Evolutionary conservation across 345 rosid species (phyloP), one percentile per base, ranked within the genome.

Genomic region (Schrenkiella parvula): DNA sequence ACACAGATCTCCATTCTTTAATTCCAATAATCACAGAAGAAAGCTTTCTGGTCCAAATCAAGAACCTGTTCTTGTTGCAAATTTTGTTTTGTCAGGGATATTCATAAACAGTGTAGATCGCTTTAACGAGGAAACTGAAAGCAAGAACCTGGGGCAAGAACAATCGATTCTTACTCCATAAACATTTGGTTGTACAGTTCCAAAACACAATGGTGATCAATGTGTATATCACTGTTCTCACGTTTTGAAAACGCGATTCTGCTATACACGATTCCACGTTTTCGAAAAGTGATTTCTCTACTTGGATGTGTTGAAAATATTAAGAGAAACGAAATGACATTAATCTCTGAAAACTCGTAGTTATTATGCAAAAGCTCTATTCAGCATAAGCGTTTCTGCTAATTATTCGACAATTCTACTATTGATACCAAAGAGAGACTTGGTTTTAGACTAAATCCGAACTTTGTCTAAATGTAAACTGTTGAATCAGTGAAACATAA

Each of bases 61-160:
- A 52, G 22, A 62, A n/a, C 35, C 9, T 3, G 44, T 66, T 50
- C 2, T 21, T 8, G 54, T 51, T 51, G 19, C 22, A 2, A 50
- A 22, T 58, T 15, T 57, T 34, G 43, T 53, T 64, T 46, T 71
- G 43, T 23, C 85, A 95, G 96, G 99, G 28, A 82, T 88, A 72
- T 95, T 91, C 73, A 65, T 89, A 52, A 82, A 73, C 48, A 82
- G 84, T 38, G 85, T 84, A 29, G 95, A 95, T 70, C 84, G 71
- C 70, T 88, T 60, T 48, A 43, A 85, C 9, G 87, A 88, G 70
- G 95, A 80, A 58, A 55, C 47, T n/a, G 38, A 6, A 53, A 53
- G 12, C 44, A 64, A 64, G 39, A 43, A 15, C 29, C 28, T 0
- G 19, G 41, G 18, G 25, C 69, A 39, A 62, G 44, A 41, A n/a